Conservation (phyloP, 352 stramenopile genomes). For the Pythium scleroteichum region DNA sequence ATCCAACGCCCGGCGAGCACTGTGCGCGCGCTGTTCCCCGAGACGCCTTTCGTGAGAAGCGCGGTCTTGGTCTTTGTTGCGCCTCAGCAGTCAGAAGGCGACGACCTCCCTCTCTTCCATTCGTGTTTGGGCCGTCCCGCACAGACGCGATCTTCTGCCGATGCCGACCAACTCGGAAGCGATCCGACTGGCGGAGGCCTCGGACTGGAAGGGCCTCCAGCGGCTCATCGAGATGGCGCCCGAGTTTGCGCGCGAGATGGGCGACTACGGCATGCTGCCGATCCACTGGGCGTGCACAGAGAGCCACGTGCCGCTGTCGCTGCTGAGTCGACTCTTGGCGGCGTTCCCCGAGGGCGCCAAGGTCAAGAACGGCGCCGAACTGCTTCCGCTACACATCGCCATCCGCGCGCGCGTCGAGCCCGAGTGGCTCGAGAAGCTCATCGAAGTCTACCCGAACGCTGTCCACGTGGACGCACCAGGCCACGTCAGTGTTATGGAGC, state of each 20-base stretch:
- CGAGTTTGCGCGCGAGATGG: conserved; percentile 42
- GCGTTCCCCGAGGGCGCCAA: conserved; percentile 60
- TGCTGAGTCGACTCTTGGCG: conserved; percentile 60
- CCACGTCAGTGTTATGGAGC: conserved; percentile 48
- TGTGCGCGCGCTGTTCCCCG: background rate
- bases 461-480: conserved; percentile 49
- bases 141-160: background rate
- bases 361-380: conserved; percentile 59
- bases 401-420: conserved; percentile 55
- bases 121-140: background rate
- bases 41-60: background rate
- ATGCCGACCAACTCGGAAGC: conserved; percentile 53
- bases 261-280: conserved; percentile 84
- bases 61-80: background rate
- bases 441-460: conserved; percentile 53
- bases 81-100: background rate
- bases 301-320: conserved; percentile 50
- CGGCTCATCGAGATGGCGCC: conserved; percentile 59
- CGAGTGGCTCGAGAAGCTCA: conserved; percentile 52
- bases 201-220: conserved; percentile 73
- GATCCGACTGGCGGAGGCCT: conserved; percentile 74
- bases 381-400: conserved; percentile 80
- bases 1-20: background rate
- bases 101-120: background rate
- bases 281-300: conserved; percentile 84